Conservation (phyloP, 805 yeast species). For the Jamesozyma gamospora region DNA sequence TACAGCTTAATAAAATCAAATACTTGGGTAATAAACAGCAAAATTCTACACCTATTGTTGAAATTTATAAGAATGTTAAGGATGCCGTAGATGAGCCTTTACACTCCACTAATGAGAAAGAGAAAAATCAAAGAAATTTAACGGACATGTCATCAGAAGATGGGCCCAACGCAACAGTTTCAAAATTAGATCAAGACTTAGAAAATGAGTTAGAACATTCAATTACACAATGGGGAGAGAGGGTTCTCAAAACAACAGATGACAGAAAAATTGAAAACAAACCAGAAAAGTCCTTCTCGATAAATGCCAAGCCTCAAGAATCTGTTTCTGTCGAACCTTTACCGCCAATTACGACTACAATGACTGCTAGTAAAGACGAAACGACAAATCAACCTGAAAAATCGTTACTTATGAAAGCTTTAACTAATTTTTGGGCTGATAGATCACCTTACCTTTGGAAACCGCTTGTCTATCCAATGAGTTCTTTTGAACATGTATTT, state of each 20-base stretch:
- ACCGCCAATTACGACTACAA: conserved; percentile 15
- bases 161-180: not conserved
- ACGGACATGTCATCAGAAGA: not conserved
- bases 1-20: conserved; percentile 47
- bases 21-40: conserved; percentile 62
- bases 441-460: conserved; percentile 93
- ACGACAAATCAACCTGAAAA: conserved; percentile 46
- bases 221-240: conserved; percentile 26
- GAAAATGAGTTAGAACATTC: conserved; percentile 26
- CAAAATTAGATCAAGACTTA: conserved; percentile 13
- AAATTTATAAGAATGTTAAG: conserved; percentile 75
- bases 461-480: conserved; percentile 74
- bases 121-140: not conserved
- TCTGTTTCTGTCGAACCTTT: conserved; percentile 7
- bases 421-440: conserved; percentile 95
- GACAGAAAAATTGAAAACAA: not conserved
- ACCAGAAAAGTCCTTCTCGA: not conserved
- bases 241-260: conserved; percentile 6
- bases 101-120: conserved; percentile 10
- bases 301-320: not conserved
- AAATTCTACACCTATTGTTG: conserved; percentile 78
- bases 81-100: conserved; percentile 68
- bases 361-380: conserved; percentile 19
- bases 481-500: conserved; percentile 77
- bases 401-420: conserved; percentile 67